phyloP scores from a whole-genome alignment of 2,329 filamentous ascomycete genomes.

The Teratosphaeriaceae sp. region DNA sequence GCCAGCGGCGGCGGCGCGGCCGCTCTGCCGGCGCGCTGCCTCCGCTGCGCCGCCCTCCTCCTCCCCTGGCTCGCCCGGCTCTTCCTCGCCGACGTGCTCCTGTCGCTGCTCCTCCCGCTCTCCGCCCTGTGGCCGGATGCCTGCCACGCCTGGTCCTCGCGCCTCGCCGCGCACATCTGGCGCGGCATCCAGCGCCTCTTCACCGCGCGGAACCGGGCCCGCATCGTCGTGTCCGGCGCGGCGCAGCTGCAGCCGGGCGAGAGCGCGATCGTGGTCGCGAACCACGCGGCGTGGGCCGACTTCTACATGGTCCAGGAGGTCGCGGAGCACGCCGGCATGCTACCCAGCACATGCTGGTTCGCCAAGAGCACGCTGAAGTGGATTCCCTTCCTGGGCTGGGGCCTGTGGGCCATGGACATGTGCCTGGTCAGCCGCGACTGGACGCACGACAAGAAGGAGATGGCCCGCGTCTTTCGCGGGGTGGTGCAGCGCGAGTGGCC shows the following conservation, averaged over 20 bases:
- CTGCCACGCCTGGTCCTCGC: constrained; percentile 50
- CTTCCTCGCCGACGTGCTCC: constrained; percentile 44
- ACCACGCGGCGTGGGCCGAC: constrained; percentile 57
- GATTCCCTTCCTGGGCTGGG: constrained; percentile 58
- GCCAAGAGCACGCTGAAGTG: constrained; percentile 53
- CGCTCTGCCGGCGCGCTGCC: too few species aligned
- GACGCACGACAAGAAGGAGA: constrained; percentile 50
- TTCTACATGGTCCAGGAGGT: constrained; percentile 59
- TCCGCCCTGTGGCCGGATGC: constrained; percentile 36
- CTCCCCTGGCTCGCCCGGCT: constrained; percentile 50
- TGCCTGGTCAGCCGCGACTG: constrained; percentile 56
- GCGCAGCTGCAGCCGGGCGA: constrained; percentile 47
- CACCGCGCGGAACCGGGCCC: constrained; percentile 46
- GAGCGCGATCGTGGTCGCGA: constrained; percentile 54
- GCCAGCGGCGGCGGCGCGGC: too few species aligned
- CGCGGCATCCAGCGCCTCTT: constrained; percentile 53
- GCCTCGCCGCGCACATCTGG: constrained; percentile 51
- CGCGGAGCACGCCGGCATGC: constrained; percentile 50
- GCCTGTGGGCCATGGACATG: constrained; percentile 59
- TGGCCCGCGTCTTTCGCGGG: constrained; percentile 51
- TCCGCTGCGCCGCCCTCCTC: constrained; percentile 18
- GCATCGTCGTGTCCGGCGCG: constrained; percentile 46
- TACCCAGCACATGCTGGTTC: constrained; percentile 56
- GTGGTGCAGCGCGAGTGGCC: constrained; percentile 49
- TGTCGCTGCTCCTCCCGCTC: constrained; percentile 30